Evolutionary conservation across 2,329 filamentous ascomycete species (phyloP).

Genomic region (Fusarium avenaceum): DNA sequence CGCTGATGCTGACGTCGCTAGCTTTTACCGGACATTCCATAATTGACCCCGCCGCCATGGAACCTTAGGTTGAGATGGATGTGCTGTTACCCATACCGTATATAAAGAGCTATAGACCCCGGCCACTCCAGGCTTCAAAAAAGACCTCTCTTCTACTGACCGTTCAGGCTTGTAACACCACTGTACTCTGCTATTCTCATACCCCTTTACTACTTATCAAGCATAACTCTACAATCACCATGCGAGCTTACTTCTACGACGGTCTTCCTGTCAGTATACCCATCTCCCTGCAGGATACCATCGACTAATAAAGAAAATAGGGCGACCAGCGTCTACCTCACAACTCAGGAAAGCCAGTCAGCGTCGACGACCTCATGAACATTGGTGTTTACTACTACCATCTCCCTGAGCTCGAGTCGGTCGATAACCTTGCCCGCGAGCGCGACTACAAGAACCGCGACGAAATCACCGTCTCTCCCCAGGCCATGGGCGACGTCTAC

Average conservation of each 20-base stretch:
- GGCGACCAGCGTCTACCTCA: slow-evolving; percentile 94
- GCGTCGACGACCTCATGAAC: slow-evolving; percentile 73
- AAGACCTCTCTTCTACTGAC: slow-evolving; percentile 22
- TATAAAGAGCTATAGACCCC: slow-evolving; percentile 33
- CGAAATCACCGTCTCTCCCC: slow-evolving; percentile 88
- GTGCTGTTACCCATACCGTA: slow-evolving; percentile 11
- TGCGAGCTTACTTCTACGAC: slow-evolving; percentile 72
- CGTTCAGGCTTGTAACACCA: slow-evolving; percentile 4
- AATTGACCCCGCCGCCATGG: slow-evolving; percentile 42
- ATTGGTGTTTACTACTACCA: slow-evolving; percentile 86
- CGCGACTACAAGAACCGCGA: slow-evolving; percentile 95
- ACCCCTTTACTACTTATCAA: not conserved
- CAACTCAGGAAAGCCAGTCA: slow-evolving; percentile 81
- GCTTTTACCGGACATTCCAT: slow-evolving; percentile 33
- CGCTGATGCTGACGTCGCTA: slow-evolving; percentile 47
- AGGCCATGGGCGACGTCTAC: slow-evolving; percentile 87
- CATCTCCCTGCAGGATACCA: not conserved
- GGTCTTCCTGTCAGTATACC: slow-evolving; percentile 63
- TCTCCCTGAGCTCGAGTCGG: slow-evolving; percentile 72
- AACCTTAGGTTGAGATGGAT: slow-evolving; percentile 15
- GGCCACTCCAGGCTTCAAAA: slow-evolving; percentile 28
- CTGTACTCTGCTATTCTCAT: not conserved
- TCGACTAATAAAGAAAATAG: slow-evolving; percentile 59
- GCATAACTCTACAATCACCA: slow-evolving; percentile 50
- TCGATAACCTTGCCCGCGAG: slow-evolving; percentile 79